Evolutionary conservation across 228 moss, liverwort and hornwort species (phyloP).

Genomic region (Sphagnum magellanicum): DNA sequence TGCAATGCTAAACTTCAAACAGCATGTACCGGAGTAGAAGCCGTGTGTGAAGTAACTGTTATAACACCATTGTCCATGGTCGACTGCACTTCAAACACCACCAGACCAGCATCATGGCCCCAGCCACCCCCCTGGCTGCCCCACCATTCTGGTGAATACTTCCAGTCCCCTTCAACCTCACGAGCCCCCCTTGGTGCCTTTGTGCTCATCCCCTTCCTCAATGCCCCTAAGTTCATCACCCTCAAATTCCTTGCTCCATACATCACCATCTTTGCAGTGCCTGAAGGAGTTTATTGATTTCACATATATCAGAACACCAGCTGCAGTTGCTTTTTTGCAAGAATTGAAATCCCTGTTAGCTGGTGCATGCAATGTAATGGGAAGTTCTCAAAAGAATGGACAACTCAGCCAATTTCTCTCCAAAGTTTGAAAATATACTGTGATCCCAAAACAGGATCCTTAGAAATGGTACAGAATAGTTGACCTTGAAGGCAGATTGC

Average conservation of each 20-base stretch:
- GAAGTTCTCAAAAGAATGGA: too few species aligned
- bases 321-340: background rate
- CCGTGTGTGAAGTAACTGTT: constrained; percentile 72
- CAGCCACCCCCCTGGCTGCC: constrained; percentile 87
- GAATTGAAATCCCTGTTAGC: background rate
- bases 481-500: too few species aligned
- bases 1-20: background rate
- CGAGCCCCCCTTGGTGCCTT: constrained; percentile 41
- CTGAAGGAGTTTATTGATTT: constrained; percentile 9
- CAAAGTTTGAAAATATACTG: too few species aligned
- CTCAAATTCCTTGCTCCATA: background rate
- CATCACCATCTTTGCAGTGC: constrained; percentile 15
- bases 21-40: constrained; percentile 57
- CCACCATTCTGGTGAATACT: constrained; percentile 93
- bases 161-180: constrained; percentile 77
- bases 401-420: too few species aligned
- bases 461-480: too few species aligned
- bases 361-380: background rate
- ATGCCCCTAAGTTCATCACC: constrained; percentile 15
- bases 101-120: constrained; percentile 66
- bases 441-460: too few species aligned
- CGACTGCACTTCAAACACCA: constrained; percentile 57
- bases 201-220: constrained; percentile 30
- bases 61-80: constrained; percentile 60
- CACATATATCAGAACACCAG: background rate